Evolutionary conservation across 306 rosid species (phyloP), one percentile per base, ranked within the genome.

Genomic region (Sechiopsis laciniata): DNA sequence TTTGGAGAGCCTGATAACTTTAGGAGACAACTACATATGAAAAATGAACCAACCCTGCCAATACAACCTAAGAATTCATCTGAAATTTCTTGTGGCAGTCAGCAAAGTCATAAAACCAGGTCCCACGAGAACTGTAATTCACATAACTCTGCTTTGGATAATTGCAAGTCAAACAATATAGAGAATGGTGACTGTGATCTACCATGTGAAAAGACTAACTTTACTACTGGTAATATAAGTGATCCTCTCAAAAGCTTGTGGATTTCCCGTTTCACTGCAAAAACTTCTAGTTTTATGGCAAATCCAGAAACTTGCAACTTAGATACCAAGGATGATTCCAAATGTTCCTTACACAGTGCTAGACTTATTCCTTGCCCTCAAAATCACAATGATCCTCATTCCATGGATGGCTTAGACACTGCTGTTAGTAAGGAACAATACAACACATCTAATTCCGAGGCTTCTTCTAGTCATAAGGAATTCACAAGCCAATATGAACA

Each of bases 241-340:
- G 81, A 79, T 67, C 77, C 79, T 71, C 64, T 68, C 37, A 78
- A 75, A 76, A 90, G 88, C 78, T 74, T 80, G 69, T 94, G 96
- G 98, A 84, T 90, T 82, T 85, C 92, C 82, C 88, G 92, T 21
- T 86, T 90, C 73, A 77, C 78, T 55, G 56, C 85, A 7, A 90
- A 86, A 79, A 16, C 67, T 19, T 19, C 81, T 45, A 19, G 86
- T 58, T 75, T 86, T 56, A 59, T 74, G 55, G 40, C 69, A 67
- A 64, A 56, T 32, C 48, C 60, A 70, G 83, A 78, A 79, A 74
- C 51, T 40, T 71, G 48, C 51, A 78, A 63, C 22, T 81, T 75
- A 40, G 72, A 63, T 67, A 68, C 50, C 46, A 80, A 62, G 75
- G 80, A 63, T 55, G 83, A 65, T 82, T 79, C 69, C 66, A 77